Percentiles rank a stretch among this genome's conserved stretches.
These are phyloP conservation scores for Ceraceosorus bombacis DNA, from an alignment of 1,284 basidiomycete genomes.

Conservation along the genomic window DNA sequence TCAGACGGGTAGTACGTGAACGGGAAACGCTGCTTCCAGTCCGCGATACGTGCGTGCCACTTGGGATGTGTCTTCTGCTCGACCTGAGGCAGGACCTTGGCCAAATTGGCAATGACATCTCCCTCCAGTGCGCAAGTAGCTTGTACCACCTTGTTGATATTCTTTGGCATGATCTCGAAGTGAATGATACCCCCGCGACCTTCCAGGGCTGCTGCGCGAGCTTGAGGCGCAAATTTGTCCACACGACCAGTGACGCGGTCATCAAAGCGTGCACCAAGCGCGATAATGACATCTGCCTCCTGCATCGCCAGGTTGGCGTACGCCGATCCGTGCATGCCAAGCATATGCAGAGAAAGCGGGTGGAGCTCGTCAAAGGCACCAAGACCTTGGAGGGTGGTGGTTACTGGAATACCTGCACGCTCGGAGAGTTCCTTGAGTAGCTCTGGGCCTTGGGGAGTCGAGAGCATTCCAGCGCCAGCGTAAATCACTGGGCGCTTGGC, in stretches of 20 bases:
- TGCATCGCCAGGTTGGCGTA: conserved; percentile 98
- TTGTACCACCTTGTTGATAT: conserved; percentile 97
- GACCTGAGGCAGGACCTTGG: conserved; percentile 66
- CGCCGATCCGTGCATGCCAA: conserved; percentile 96
- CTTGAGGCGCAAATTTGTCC: conserved; percentile 81
- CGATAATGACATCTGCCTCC: conserved; percentile 92
- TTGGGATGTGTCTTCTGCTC: conserved; percentile 51
- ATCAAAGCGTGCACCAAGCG: conserved; percentile 90
- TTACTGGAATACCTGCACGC: conserved; percentile 88
- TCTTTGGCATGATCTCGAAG: conserved; percentile 97
- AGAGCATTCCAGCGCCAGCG: conserved; percentile 83
- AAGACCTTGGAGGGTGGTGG: conserved; percentile 89
- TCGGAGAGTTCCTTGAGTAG: conserved; percentile 73
- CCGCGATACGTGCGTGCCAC: conserved; percentile 64
- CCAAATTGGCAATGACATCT: conserved; percentile 79
- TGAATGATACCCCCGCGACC: conserved; percentile 94
- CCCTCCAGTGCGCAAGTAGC: conserved; percentile 88
- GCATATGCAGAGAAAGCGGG: conserved; percentile 80
- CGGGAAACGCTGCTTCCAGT: conserved; percentile 81
- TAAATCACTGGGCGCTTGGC: conserved; percentile 88
- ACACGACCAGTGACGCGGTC: conserved; percentile 95
- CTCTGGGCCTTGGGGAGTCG: conserved; percentile 71
- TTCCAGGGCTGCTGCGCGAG: conserved; percentile 72
- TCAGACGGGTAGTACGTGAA: conserved; percentile 74
- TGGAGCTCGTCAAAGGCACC: conserved; percentile 90